phyloP scores from a whole-genome alignment of 2,329 filamentous ascomycete species.

The Beauveria brongniartii region DNA sequence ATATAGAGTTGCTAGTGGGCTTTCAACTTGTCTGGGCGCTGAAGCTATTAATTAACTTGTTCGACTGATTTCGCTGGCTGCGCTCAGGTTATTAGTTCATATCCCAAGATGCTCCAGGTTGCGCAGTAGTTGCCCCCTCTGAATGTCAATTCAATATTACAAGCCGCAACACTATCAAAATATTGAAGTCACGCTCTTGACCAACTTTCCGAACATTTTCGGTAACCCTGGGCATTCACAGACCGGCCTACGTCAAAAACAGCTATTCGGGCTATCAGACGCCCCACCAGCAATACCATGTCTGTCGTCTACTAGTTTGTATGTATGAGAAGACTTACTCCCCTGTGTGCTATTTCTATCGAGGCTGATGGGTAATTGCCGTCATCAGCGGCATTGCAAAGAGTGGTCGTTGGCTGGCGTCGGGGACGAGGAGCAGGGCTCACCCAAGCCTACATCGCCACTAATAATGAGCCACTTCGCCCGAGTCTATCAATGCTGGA shows the following conservation, averaged over 20 bases:
- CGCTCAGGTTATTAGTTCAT: no score
- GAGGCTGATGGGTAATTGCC: not conserved
- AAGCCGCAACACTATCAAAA: no score
- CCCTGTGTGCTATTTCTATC: not conserved
- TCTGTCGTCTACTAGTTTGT: not conserved
- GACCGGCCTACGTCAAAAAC: no score
- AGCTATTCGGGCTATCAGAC: no score
- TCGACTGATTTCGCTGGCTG: not conserved
- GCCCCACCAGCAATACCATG: no score
- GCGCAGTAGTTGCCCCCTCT: no score
- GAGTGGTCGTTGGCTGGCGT: not conserved
- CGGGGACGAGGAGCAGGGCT: not conserved
- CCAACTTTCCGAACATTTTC: no score
- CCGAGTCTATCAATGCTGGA: not conserved
- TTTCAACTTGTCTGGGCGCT: not conserved
- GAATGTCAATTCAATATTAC: no score
- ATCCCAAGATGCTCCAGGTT: no score
- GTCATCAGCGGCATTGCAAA: not conserved
- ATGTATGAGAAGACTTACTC: not conserved
- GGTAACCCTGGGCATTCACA: no score
- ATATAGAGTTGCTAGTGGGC: not conserved
- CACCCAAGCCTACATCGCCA: not conserved
- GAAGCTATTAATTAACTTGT: no score
- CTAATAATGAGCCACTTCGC: not conserved
- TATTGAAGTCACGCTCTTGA: no score